Evolutionary conservation across 2,329 filamentous ascomycete genomes (phyloP), one percentile per base, ranked within the genome.

Genomic region (Coniochaeta sp.): DNA sequence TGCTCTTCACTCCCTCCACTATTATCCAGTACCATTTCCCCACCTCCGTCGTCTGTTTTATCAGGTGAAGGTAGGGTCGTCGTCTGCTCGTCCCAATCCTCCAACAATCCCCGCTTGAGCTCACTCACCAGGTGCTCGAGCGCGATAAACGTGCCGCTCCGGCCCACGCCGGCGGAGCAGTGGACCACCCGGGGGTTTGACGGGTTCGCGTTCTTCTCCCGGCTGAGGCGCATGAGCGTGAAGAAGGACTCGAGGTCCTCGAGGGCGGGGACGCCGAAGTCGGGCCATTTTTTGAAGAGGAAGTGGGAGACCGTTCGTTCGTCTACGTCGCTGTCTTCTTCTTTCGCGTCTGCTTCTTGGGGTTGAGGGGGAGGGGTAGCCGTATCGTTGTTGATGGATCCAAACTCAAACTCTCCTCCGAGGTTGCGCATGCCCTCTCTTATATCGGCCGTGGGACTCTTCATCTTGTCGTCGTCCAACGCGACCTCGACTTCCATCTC

Each of bases 91-190:
- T 75, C 70, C 53, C 70, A 71, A 22, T 72, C 64, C 56, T 80
- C 73, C 48, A 95, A 70, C 20, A 83, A 77, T 48, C 91, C 92
- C 6, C 83, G 79, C 24, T 89, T 83, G 9, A 97, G 77, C 67
- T 96, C 90, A 30, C 85, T 79, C 56, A 95, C 77, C 24, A 99
- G 80, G 67, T 95, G 90, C 68, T 97, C 94, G n/a, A 99, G 79
- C 1, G 90, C 87, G 61, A 99, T 96, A 65, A 97, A 99, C 0
- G 94, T 97, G 30, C 94, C 94, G 7, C 89, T 95, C 51, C 94
- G 83, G 12, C 94, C 94, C 13, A 99, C 92, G 33, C 94, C 94
- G 7, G 94, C 94, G 63, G 89, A 95, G 72, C 88, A 91, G 68
- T 91, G 87, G 10, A 91, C 80, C 53, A 97, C 85, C 52, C 92